These are phyloP conservation scores for Tetrapisispora taiwanensis DNA, from an alignment of 805 yeast genomes.

Conservation along the genomic window DNA sequence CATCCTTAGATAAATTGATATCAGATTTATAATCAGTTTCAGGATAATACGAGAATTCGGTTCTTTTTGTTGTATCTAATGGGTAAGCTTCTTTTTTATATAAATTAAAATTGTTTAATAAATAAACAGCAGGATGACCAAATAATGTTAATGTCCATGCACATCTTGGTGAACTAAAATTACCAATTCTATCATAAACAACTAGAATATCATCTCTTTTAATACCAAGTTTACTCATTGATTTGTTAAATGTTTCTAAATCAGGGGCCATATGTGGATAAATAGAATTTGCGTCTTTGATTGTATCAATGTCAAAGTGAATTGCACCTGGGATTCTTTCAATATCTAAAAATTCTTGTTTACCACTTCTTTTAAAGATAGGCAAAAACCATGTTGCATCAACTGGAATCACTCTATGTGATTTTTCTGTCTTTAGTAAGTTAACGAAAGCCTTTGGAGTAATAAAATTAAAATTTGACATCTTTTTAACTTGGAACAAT, in stretches of 20 bases:
- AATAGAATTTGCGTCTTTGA: slow-evolving; percentile 47
- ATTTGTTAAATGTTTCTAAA: slow-evolving; percentile 41
- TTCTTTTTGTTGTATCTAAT: slow-evolving; percentile 30
- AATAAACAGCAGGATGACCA: slow-evolving; percentile 59
- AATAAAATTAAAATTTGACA: slow-evolving; percentile 22
- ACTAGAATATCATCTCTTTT: slow-evolving; percentile 49
- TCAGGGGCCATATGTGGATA: slow-evolving; percentile 91
- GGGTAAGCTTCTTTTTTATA: slow-evolving; percentile 41
- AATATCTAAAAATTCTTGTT: slow-evolving; percentile 41
- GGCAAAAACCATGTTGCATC: slow-evolving; percentile 96
- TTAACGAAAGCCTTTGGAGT: slow-evolving; percentile 21
- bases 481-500: neutral
- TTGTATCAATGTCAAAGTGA: slow-evolving; percentile 67
- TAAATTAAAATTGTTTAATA: slow-evolving; percentile 58
- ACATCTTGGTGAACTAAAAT: slow-evolving; percentile 82
- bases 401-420: slow-evolving; percentile 42
- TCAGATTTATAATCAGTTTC: slow-evolving; percentile 29
- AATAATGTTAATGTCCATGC: slow-evolving; percentile 82
- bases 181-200: slow-evolving; percentile 76
- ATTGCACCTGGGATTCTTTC: slow-evolving; percentile 58
- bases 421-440: slow-evolving; percentile 14
- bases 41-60: slow-evolving; percentile 8
- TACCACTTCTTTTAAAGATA: slow-evolving; percentile 49
- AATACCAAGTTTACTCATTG: slow-evolving; percentile 49
- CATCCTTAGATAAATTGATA: slow-evolving; percentile 32